Base-by-base conservation (phyloP, 148 eudicot genomes). In the Oxyria digyna region DNA sequence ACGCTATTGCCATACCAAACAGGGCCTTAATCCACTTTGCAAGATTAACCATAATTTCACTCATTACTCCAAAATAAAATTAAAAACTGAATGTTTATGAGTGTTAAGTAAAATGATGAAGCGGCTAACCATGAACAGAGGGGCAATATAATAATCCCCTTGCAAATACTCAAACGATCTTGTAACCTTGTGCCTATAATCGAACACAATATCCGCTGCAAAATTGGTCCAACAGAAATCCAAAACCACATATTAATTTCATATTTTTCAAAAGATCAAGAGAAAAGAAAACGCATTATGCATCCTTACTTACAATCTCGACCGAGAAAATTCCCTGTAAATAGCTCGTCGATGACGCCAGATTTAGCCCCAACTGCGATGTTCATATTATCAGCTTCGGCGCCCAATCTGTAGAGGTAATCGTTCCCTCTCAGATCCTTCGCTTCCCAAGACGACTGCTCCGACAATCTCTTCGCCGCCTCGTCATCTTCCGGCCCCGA, bases 151-250 rank as follows among this genome's bases (percentile, higher is more conserved):
- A 55, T 93, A 93, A 78, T 93, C 98, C 69, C 98, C 98, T 82
- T 86, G 95, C 62, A 93, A 85, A 66, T 93, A 85, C 85, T 93
- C 81, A 75, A 93, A 93, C 31, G 96, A 83, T 82, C 96, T 83
- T 21, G 96, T 93, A 65, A 78, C 95, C 72, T 86, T 93, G 75
- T 93, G 98, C 69, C 98, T 85, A 68, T 93, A 93, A 86, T 93
- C 98, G 63, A 93, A 93, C 79, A 94, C 98, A 69, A 94, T 88
- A 80, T 94, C 98, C 82, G 98, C 97, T 93, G 87, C 78, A 85
- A 27, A 63, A 66, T 52, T 40, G 10, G 48, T 29, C 32, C 27
- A 57, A 2, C 12, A 42, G 29, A 42, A 69, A 18, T 21, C 40
- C 55, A 23, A 71, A 54, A 35, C 10, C 24, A 32, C 33, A 31